Conservation (phyloP, 352 stramenopile species). For the Pythium aquatile region DNA sequence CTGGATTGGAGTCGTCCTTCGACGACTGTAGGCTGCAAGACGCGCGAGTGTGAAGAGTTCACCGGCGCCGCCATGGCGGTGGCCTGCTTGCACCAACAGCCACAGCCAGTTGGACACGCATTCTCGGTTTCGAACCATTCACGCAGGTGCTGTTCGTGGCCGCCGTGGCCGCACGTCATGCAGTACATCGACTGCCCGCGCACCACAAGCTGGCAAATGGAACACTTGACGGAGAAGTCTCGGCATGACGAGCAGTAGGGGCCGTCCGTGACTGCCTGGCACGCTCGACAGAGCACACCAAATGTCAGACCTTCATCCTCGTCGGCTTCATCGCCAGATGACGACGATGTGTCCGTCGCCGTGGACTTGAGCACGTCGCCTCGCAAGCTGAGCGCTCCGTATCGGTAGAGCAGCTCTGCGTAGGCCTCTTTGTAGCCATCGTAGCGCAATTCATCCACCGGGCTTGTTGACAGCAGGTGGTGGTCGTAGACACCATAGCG, state of each 20-base stretch:
- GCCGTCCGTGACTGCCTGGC: slow-evolving; percentile 43
- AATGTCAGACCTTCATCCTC: slow-evolving; percentile 54
- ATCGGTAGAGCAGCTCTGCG: slow-evolving; percentile 77
- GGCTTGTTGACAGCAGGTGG: slow-evolving; percentile 47
- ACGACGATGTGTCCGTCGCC: background rate
- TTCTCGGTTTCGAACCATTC: slow-evolving; percentile 79
- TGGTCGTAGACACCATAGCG: slow-evolving; percentile 38
- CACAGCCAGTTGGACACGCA: slow-evolving; percentile 75
- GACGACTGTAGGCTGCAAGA: background rate
- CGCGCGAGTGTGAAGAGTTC: slow-evolving; percentile 19
- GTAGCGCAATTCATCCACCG: slow-evolving; percentile 59
- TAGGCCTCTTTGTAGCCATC: slow-evolving; percentile 83
- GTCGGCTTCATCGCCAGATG: slow-evolving; percentile 2
- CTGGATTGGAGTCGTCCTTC: slow-evolving; percentile 45
- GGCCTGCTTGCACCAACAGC: slow-evolving; percentile 83
- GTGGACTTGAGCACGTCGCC: slow-evolving; percentile 67
- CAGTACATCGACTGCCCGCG: slow-evolving; percentile 86
- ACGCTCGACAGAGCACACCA: slow-evolving; percentile 64
- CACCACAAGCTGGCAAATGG: slow-evolving; percentile 79
- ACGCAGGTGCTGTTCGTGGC: slow-evolving; percentile 66
- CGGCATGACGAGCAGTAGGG: slow-evolving; percentile 62
- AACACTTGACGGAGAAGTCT: slow-evolving; percentile 80
- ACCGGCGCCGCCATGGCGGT: slow-evolving; percentile 42
- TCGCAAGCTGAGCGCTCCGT: slow-evolving; percentile 70
- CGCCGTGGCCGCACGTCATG: slow-evolving; percentile 81